phyloP scores from a whole-genome alignment of 2,329 filamentous ascomycete genomes.

The Colletotrichum filicis region DNA sequence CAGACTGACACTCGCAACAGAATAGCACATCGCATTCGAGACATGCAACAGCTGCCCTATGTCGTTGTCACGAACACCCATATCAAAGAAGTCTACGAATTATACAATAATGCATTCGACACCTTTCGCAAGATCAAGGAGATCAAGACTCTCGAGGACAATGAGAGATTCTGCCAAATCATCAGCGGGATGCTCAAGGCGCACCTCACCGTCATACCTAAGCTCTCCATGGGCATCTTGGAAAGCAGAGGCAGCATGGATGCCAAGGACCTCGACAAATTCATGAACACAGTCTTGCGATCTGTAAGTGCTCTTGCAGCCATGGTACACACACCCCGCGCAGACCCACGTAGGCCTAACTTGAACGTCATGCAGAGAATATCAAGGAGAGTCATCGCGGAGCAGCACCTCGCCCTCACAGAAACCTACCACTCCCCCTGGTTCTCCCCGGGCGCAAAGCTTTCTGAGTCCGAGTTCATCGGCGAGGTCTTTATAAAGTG shows the following conservation, averaged over 20 bases:
- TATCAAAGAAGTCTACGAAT: conserved; percentile 93
- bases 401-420: conserved; percentile 94
- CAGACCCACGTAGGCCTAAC: conserved; percentile 11
- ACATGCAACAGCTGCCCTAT: conserved; percentile 97
- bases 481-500: conserved; percentile 96
- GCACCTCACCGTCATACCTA: conserved; percentile 93
- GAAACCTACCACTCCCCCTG: conserved; percentile 93
- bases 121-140: conserved; percentile 85
- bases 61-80: conserved; percentile 96
- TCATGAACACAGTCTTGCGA: conserved; percentile 94
- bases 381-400: conserved; percentile 93
- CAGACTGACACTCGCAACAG: conserved; percentile 53
- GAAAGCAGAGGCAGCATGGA: conserved; percentile 89
- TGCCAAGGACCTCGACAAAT: conserved; percentile 84
- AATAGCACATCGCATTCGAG: conserved; percentile 91
- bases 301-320: conserved; percentile 68
- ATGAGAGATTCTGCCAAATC: conserved; percentile 85
- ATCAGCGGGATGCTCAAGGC: conserved; percentile 84
- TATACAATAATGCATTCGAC: conserved; percentile 98
- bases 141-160: conserved; percentile 87
- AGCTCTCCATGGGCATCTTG: conserved; percentile 92
- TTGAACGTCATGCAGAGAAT: conserved; percentile 74
- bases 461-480: conserved; percentile 83
- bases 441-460: conserved; percentile 85
- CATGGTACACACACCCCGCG: neutral